phyloP scores from a whole-genome alignment of 441 rosid genomes.

The Metrosideros polymorpha region DNA sequence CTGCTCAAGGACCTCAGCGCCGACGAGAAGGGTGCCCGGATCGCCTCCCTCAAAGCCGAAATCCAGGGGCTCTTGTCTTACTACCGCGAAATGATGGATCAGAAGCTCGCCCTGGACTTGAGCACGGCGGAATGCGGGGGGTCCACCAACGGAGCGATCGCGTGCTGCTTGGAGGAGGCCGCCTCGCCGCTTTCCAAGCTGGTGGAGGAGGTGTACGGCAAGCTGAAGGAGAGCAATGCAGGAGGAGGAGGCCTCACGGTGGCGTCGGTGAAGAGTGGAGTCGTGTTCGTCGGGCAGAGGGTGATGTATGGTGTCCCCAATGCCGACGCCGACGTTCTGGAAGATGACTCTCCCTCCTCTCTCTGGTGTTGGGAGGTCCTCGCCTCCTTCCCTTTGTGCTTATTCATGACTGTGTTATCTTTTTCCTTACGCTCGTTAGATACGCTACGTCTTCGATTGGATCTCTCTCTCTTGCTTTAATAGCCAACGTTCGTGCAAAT shows the following conservation, averaged over 20 bases:
- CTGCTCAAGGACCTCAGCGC: conserved; percentile 3
- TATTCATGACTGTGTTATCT: not conserved
- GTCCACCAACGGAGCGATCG: conserved; percentile 36
- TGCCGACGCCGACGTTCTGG: conserved; percentile 70
- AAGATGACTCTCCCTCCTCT: conserved; percentile 45
- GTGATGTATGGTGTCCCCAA: conserved; percentile 56
- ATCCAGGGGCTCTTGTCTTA: conserved; percentile 38
- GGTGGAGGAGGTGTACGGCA: conserved; percentile 36
- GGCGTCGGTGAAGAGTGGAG: conserved; percentile 49
- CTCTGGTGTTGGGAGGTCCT: conserved; percentile 99
- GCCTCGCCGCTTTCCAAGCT: conserved; percentile 46
- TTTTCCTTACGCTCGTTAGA: not conserved
- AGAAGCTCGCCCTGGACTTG: conserved; percentile 3
- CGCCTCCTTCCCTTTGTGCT: not conserved
- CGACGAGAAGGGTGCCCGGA: conserved; percentile 35
- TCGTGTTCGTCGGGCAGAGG: conserved; percentile 65
- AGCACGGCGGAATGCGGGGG: conserved; percentile 16
- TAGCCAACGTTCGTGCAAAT: not conserved
- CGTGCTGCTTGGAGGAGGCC: conserved; percentile 66
- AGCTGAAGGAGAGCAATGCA: conserved; percentile 18
- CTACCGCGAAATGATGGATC: conserved; percentile 31
- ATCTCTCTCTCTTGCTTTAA: not conserved
- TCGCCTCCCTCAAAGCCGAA: conserved; percentile 32
- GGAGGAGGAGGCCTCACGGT: conserved; percentile 11
- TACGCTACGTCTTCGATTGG: not conserved